These are phyloP conservation scores for Galerina marginata DNA, from an alignment of 768 basidiomycete species.

Conservation along the genomic window DNA sequence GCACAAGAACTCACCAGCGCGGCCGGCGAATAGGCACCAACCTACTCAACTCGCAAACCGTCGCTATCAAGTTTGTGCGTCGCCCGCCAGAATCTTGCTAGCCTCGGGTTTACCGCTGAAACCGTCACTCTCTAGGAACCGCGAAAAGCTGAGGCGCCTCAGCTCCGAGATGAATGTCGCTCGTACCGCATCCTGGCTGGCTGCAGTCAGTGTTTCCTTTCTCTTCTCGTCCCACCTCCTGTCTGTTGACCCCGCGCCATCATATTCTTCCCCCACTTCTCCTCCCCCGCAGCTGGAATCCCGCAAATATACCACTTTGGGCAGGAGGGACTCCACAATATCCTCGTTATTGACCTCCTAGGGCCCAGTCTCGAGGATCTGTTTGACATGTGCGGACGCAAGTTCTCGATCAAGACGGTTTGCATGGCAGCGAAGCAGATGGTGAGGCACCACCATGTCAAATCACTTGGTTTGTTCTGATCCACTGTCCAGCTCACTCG, in stretches of 20 bases:
- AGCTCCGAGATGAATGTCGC: conserved; percentile 97
- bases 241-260: neutral
- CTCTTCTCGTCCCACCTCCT: conserved; percentile 20
- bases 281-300: conserved; percentile 74
- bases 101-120: conserved; percentile 9
- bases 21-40: conserved; percentile 74
- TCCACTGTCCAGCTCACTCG: conserved; percentile 73
- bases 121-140: conserved; percentile 63
- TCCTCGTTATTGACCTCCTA: conserved; percentile 96
- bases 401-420: conserved; percentile 97
- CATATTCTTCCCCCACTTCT: conserved; percentile 7
- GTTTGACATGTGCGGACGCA: conserved; percentile 98
- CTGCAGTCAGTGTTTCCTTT: conserved; percentile 68
- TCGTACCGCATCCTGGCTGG: conserved; percentile 92
- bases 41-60: conserved; percentile 96
- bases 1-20: conserved; percentile 9
- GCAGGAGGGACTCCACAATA: conserved; percentile 97
- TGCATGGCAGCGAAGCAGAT: conserved; percentile 99
- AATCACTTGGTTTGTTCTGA: neutral
- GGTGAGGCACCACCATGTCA: conserved; percentile 48
- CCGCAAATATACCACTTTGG: conserved; percentile 99
- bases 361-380: conserved; percentile 97
- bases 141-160: conserved; percentile 94
- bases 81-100: conserved; percentile 4
- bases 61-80: conserved; percentile 99